These are phyloP conservation scores for Pascua guehoae DNA, from an alignment of 1,284 basidiomycete genomes.

Conservation along the genomic window DNA sequence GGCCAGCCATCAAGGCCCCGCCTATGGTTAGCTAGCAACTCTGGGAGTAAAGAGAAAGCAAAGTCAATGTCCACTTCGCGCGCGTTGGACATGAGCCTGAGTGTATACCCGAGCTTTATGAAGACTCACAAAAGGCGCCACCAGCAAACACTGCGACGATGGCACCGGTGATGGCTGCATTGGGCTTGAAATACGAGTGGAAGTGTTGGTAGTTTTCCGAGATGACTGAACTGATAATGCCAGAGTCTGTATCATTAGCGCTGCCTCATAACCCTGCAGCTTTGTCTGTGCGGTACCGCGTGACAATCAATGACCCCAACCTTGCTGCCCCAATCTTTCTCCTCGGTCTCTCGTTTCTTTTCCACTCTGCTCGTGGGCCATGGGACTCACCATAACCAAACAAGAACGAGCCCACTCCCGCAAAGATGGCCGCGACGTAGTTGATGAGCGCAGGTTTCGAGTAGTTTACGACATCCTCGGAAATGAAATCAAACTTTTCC, in stretches of 20 bases:
- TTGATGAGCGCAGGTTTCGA: conserved; percentile 12
- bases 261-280: no score
- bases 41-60: no score
- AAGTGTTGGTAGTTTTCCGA: conserved; percentile 54
- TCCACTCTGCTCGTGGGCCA: neutral
- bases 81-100: no score
- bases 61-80: no score
- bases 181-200: conserved; percentile 49
- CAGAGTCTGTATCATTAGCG: conserved; percentile 40
- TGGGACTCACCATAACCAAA: neutral
- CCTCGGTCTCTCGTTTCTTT: no score
- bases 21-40: neutral
- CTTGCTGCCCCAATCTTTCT: no score
- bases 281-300: no score
- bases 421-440: conserved; percentile 14
- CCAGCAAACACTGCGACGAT: conserved; percentile 62
- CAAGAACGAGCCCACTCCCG: neutral
- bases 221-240: conserved; percentile 62
- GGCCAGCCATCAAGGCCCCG: conserved; percentile 25
- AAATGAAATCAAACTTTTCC: no score
- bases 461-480: neutral
- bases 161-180: conserved; percentile 52
- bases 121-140: conserved; percentile 30
- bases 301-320: no score
- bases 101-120: no score